These are phyloP conservation scores for Naegleria fowleri DNA, from an alignment of 208 protist species.

Conservation along the genomic window DNA sequence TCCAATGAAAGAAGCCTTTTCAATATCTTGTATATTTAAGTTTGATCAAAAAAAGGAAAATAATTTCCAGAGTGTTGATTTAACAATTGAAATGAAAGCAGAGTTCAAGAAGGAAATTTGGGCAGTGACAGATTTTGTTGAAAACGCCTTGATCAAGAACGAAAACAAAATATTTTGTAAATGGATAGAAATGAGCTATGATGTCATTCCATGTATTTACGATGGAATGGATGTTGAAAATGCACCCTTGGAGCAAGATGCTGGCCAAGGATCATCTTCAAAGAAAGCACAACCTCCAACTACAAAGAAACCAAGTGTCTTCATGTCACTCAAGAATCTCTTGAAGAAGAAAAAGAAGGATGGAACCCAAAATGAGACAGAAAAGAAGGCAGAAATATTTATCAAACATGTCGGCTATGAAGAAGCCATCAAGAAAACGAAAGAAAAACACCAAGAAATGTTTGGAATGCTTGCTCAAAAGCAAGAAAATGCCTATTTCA, in stretches of 20 bases:
- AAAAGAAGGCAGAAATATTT: neutral
- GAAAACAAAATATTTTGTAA: neutral
- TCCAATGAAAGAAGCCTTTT: neutral
- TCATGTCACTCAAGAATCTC: neutral
- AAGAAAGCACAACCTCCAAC: neutral
- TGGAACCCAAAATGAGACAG: neutral
- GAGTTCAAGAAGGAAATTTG: neutral
- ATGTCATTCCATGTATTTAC: neutral
- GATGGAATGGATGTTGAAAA: neutral
- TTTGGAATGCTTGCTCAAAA: neutral
- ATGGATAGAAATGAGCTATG: slow-evolving; percentile 1
- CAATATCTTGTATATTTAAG: neutral
- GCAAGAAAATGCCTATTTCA: neutral
- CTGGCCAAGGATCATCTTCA: neutral
- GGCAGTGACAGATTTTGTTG: neutral
- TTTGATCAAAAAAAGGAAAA: neutral
- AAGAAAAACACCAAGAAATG: neutral
- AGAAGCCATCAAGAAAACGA: neutral
- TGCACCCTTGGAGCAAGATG: neutral
- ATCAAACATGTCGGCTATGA: neutral
- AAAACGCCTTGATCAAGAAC: neutral
- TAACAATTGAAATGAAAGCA: neutral
- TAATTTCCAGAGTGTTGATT: neutral
- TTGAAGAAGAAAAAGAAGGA: slow-evolving; percentile 1
- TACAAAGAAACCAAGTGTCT: neutral